Evolutionary conservation across 805 yeast genomes (phyloP), one percentile per base, ranked within the genome.

Genomic region (Cyberlindnera nakhonratchasimensis): DNA sequence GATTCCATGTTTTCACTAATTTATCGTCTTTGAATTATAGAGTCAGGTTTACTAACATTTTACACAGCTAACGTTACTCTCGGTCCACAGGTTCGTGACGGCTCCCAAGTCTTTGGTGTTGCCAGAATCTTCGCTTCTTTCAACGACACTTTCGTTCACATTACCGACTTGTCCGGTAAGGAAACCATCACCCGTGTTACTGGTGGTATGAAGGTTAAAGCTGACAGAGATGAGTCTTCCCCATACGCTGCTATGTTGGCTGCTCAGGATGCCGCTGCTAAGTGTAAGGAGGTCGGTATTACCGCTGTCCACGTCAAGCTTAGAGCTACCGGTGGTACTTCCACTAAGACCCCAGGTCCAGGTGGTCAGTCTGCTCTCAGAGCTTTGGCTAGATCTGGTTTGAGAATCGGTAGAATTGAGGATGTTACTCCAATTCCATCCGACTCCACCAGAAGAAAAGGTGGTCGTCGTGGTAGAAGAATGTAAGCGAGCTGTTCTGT

Each of bases 401-500:
- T 93, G 76, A 90, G 96, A 84, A 93, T 93, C 62, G 99, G 99
- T 67, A 89, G 99, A 79, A 93, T 93, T 65, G 99, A 95, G 82
- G 99, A 93, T 75, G 99, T 93, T 62, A 93, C 99, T 63, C 99
- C 99, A 75, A 90, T 93, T 66, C 99, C 99, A 75, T 93, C 99
- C 63, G 99, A 93, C 77, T 90, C 98, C 67, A 95, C 99, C 75
- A 93, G 99, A 86, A 87, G 91, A 88, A 95, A 93, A 95, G 99
- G 99, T 88, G 99, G 99, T 87, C 93, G 99, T 82, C 90, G 99
- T 84, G 99, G 99, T 91, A 91, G 99, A 85, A 89, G 99, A 86
- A 85, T 90, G 77, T 87, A 75, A 76, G 31, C 37, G 42, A 29
- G 38, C 42, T 38, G 35, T 19, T 33, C 33, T 38, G 29, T 34